phyloP scores from a whole-genome alignment of 495 filamentous ascomycete genomes.

The Physcia stellaris region DNA sequence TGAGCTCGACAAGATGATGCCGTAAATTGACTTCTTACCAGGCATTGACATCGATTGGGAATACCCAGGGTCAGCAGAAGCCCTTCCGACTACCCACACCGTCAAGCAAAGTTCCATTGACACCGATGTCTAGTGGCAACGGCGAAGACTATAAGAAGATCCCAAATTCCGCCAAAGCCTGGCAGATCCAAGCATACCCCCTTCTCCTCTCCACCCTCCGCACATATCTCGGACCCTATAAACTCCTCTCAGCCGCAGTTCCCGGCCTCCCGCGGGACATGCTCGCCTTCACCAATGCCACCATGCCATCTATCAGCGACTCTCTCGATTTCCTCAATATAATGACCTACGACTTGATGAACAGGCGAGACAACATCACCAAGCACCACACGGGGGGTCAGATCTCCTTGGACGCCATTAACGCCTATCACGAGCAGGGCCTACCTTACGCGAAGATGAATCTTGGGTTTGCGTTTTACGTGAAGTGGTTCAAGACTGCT shows the following conservation, averaged over 20 bases:
- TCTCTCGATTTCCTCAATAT: constrained; percentile 64
- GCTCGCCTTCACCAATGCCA: constrained; percentile 55
- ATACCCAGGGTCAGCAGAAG: constrained; percentile 44
- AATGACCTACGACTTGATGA: constrained; percentile 73
- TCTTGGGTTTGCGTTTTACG: constrained; percentile 63
- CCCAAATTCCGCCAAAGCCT: constrained; percentile 46
- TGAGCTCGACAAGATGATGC: background rate
- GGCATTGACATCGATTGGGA: constrained; percentile 67
- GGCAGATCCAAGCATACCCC: constrained; percentile 53
- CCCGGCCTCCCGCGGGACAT: constrained; percentile 56
- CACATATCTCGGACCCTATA: constrained; percentile 41
- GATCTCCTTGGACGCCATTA: constrained; percentile 38
- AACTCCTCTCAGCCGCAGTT: constrained; percentile 55
- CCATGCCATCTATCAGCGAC: constrained; percentile 46
- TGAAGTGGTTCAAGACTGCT: constrained; percentile 56
- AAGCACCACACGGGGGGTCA: constrained; percentile 51
- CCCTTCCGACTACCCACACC: background rate
- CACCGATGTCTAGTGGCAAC: constrained; percentile 45
- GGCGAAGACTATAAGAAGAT: constrained; percentile 58
- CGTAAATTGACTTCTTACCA: constrained; percentile 6
- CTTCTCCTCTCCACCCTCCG: constrained; percentile 47
- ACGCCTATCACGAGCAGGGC: constrained; percentile 47
- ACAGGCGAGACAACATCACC: constrained; percentile 55
- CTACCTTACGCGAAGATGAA: constrained; percentile 44
- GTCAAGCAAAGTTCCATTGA: background rate